Evolutionary conservation across 768 basidiomycete species (phyloP), one percentile per base, ranked within the genome.

Genomic region (Tulasnella sp.): DNA sequence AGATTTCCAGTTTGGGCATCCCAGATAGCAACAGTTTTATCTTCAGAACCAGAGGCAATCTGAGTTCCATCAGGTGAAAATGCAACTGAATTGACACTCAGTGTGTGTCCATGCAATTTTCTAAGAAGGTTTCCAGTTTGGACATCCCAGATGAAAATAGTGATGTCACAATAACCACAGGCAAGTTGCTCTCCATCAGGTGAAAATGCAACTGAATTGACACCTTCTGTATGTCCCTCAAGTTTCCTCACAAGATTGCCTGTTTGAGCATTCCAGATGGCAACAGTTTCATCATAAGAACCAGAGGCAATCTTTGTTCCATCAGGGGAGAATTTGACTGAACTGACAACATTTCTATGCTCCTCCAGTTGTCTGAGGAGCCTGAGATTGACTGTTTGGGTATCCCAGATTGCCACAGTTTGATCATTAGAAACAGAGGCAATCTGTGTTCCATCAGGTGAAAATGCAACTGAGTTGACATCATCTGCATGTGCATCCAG

Each of bases 1-100:
- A 16, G 24, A 9, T 22, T 15, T 24, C 40, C 27, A 3, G 52
- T 55, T 19, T 39, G 33, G 5, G 27, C 16, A 42, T 55, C 52
- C 53, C 53, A 55, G 2, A 54, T 3, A 9, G 16, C 37, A 16
- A 54, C 20, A 9, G 33, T 54, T 2, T 13, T 25, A 15, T 44
- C 53, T 9, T 48, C 6, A n/a, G 53, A 53, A 19, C 31, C 47
- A 9, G 53, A 53, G 25, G 45, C 53, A 15, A 53, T 24, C 5
- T 16, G n/a, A 9, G 15, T 19, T 3, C 52, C 46, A 33, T 53
- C 52, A 2, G 52, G 46, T 19, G 52, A 53, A 22, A 32, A 50
- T 1, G 15, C 16, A 25, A 53, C 45, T 22, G 20, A 37, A 5
- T n/a, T 1, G 1, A 48, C 22, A 8, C 33, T 10, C 4, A 9